Evolutionary conservation across 2,329 filamentous ascomycete species (phyloP).

Genomic region (Stagonosporopsis tanaceti): DNA sequence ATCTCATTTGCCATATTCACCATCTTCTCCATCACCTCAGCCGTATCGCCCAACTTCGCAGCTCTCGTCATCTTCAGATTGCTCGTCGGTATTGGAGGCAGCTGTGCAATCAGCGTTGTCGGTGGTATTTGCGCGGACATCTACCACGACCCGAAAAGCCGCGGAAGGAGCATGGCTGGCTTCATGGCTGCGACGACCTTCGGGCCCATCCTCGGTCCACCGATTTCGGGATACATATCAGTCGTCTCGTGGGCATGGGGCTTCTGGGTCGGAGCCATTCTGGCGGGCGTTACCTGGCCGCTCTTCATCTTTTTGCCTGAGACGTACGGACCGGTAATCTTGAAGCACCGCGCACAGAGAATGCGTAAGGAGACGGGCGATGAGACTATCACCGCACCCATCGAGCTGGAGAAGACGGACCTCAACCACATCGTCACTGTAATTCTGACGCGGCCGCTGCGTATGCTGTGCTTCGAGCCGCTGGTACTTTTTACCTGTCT

Average conservation of each 20-base stretch:
- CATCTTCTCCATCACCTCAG: slow-evolving; percentile 56
- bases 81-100: slow-evolving; percentile 54
- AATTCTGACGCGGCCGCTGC: slow-evolving; percentile 74
- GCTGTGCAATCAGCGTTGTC: slow-evolving; percentile 65
- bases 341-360: slow-evolving; percentile 62
- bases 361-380: slow-evolving; percentile 65
- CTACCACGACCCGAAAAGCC: slow-evolving; percentile 61
- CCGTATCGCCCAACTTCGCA: slow-evolving; percentile 54
- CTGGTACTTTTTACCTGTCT: slow-evolving; percentile 77
- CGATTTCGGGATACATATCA: slow-evolving; percentile 69
- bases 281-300: slow-evolving; percentile 69
- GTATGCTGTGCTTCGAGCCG: slow-evolving; percentile 77
- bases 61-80: slow-evolving; percentile 55
- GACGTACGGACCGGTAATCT: slow-evolving; percentile 56
- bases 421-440: slow-evolving; percentile 69
- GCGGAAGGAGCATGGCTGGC: slow-evolving; percentile 42
- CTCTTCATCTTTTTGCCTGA: slow-evolving; percentile 68
- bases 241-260: slow-evolving; percentile 73
- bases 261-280: slow-evolving; percentile 74
- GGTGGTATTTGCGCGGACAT: slow-evolving; percentile 71
- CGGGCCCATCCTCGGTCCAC: slow-evolving; percentile 72
- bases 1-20: slow-evolving; percentile 59
- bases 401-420: slow-evolving; percentile 68
- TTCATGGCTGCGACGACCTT: slow-evolving; percentile 66
- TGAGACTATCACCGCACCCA: slow-evolving; percentile 63